Base-by-base conservation (phyloP, 306 rosid genomes). In the Ormosia semicastrata region DNA sequence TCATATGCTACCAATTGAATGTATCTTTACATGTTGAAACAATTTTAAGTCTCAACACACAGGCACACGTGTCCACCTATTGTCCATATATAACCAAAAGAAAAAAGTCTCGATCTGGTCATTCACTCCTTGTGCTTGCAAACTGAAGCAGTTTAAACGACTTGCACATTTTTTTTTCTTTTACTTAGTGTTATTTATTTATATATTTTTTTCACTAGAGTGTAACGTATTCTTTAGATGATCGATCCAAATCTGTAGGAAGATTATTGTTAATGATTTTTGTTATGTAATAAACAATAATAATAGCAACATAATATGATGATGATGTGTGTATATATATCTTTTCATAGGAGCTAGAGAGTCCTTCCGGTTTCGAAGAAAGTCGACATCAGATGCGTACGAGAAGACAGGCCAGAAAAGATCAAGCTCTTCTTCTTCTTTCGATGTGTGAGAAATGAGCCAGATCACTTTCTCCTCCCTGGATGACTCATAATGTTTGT, bases 391-490 rank as follows among this genome's bases (percentile, higher is more conserved):
- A 32, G 98, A 92, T 57, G 91, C 93, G 2, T 87, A 63, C 75
- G 90, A 90, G 88, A 93, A 93, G 91, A 72, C 91, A 49, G 79
- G 83, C 71, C 58, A 79, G 43, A 86, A 52, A 83, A 82, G 92
- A 89, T 59, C 90, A 81, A 83, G 86, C 92, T 24, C 97, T 90
- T 40, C 92, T 83, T 34, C 97, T 95, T 84, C 96, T 92, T 91
- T 77, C 91, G 91, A 93, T 88, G 94, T 89, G 90, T 92, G 96
- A 94, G 58, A 85, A 76, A 73, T 89, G 82, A 86, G 56, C 4
- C 9, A 54, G 4, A 4, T 40, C 52, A 3, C 44, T 44, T 29
- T 29, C 15, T 49, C 41, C 13, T 60, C 24, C 5, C 49, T 37
- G 6, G 34, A 73, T 47, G 8, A 36, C 66, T 30, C 58, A 65